phyloP scores from a whole-genome alignment of 1,139 yeast genomes.

The Lodderomyces oxycetoniae region DNA sequence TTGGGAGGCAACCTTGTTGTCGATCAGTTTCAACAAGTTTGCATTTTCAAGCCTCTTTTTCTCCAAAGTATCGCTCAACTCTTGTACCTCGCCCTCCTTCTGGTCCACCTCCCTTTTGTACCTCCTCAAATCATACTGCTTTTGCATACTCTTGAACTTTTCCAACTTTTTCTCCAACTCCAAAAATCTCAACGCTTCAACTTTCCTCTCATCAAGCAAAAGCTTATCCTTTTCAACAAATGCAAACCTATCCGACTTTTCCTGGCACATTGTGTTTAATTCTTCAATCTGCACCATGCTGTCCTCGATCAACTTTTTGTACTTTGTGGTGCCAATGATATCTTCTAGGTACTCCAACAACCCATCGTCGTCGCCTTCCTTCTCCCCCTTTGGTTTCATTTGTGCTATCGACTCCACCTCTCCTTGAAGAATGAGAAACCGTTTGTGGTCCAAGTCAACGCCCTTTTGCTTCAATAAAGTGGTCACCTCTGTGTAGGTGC shows the following conservation, averaged over 20 bases:
- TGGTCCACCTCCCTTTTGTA: conserved; percentile 37
- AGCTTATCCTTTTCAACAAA: conserved; percentile 75
- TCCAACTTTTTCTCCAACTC: conserved; percentile 60
- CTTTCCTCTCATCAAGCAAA: conserved; percentile 64
- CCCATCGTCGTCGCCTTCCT: conserved; percentile 82
- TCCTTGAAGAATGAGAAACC: conserved; percentile 93
- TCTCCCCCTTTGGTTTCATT: conserved; percentile 96
- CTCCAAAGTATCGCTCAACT: conserved; percentile 40
- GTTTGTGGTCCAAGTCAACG: conserved; percentile 88
- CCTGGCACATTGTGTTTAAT: conserved; percentile 73
- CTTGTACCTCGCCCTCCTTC: conserved; percentile 29
- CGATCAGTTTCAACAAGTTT: conserved; percentile 40
- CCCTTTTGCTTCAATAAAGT: conserved; percentile 73
- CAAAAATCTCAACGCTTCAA: conserved; percentile 64
- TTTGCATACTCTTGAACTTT: conserved; percentile 49
- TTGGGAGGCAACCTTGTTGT: conserved; percentile 19
- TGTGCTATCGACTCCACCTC: conserved; percentile 98
- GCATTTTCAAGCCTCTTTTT: conserved; percentile 46
- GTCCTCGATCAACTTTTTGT: conserved; percentile 72
- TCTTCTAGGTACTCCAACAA: conserved; percentile 90
- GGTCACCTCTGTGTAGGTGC: conserved; percentile 80
- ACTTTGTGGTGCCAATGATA: conserved; percentile 88
- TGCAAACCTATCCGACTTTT: conserved; percentile 74
- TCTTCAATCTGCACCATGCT: conserved; percentile 56
- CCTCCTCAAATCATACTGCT: conserved; percentile 49